Percentiles rank a stretch among this genome's conserved stretches.
Conservation (phyloP, 768 basidiomycete genomes). For the Paxillus rubicundulus region DNA sequence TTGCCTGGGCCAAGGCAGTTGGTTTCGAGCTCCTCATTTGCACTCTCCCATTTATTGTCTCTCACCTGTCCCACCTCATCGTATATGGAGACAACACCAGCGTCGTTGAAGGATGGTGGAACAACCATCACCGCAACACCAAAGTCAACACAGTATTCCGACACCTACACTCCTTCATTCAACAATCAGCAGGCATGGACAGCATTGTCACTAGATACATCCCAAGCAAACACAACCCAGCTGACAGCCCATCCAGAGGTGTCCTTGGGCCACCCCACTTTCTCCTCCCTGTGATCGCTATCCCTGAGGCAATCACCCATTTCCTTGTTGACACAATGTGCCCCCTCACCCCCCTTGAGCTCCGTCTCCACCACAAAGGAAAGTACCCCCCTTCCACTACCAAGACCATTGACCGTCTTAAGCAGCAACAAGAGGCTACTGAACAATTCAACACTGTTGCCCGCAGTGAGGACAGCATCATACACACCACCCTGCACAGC, state of each 20-base stretch:
- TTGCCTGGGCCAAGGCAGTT: slow-evolving; percentile 47
- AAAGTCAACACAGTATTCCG: slow-evolving; percentile 32
- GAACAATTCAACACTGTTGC: background rate
- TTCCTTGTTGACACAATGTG: too few species aligned
- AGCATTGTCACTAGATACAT: background rate
- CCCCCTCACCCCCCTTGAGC: too few species aligned
- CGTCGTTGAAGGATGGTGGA: slow-evolving; percentile 44
- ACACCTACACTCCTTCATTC: slow-evolving; percentile 15
- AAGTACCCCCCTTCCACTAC: too few species aligned
- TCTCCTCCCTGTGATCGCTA: background rate
- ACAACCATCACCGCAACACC: slow-evolving; percentile 33
- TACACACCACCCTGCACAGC: background rate
- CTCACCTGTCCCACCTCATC: slow-evolving; percentile 12
- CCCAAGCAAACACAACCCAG: background rate
- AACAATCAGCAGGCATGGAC: background rate
- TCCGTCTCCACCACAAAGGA: too few species aligned
- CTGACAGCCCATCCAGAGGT: background rate
- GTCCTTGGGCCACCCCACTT: background rate
- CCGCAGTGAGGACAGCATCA: background rate
- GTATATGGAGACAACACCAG: slow-evolving; percentile 40
- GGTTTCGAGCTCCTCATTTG: slow-evolving; percentile 41
- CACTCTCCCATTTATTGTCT: slow-evolving; percentile 1
- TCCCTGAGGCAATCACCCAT: too few species aligned
- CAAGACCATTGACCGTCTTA: too few species aligned
- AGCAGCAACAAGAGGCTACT: background rate